These are phyloP conservation scores for Scutellaria baicalensis DNA, from an alignment of 257 asterid species.

Conservation along the genomic window DNA sequence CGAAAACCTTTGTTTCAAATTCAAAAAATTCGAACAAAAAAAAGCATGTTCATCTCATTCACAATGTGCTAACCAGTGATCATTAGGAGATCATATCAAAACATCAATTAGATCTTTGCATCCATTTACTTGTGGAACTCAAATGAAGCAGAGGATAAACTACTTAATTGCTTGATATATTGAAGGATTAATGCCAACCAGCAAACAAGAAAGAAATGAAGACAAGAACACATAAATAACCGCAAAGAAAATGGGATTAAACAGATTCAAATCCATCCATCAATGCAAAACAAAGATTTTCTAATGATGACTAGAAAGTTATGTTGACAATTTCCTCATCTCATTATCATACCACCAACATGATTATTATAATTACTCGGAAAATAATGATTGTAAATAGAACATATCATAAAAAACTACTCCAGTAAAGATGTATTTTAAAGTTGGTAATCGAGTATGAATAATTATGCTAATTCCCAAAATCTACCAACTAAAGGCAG, in stretches of 20 bases:
- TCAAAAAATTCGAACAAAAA: no score
- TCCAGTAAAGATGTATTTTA: neutral
- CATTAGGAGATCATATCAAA: no score
- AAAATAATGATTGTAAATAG: neutral
- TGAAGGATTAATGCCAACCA: neutral
- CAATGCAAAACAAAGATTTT: neutral
- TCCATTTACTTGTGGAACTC: neutral
- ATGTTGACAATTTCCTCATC: neutral
- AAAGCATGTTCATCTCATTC: no score
- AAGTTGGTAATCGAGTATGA: neutral
- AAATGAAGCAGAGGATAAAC: neutral
- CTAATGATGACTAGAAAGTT: neutral
- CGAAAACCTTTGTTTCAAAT: neutral
- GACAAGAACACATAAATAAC: neutral
- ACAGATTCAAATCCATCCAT: neutral
- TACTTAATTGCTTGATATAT: neutral
- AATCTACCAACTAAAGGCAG: constrained; percentile 1
- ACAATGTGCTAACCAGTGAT: no score
- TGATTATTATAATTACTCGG: neutral
- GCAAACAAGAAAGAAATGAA: neutral
- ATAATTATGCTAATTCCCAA: constrained; percentile 2
- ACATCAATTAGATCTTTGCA: neutral
- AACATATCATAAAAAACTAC: neutral
- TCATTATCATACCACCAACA: neutral
- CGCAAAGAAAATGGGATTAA: neutral